Evolutionary conservation across 495 filamentous ascomycete genomes (phyloP).

Genomic region (Talaromyces adpressus): DNA sequence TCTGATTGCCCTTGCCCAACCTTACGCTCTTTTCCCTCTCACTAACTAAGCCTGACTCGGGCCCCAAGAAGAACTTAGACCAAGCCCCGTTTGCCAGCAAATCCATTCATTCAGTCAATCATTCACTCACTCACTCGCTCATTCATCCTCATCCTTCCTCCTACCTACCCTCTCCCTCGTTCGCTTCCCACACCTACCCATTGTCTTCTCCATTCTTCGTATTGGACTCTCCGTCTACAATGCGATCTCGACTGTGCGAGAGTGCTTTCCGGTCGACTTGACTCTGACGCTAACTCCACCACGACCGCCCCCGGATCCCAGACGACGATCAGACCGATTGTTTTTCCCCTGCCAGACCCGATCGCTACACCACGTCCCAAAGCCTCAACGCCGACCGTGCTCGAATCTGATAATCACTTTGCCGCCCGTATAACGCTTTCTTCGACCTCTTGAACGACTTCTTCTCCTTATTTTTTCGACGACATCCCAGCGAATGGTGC

Average conservation of each 20-base stretch:
- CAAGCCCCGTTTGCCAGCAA: neutral
- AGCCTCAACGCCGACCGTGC: neutral
- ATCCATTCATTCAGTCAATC: neutral
- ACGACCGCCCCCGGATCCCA: neutral
- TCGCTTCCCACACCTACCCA: conserved; percentile 1
- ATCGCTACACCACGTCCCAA: neutral
- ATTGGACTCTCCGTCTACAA: neutral
- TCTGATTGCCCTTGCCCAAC: conserved; percentile 1
- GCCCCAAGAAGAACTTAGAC: neutral
- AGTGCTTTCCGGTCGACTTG: neutral
- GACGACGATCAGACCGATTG: neutral
- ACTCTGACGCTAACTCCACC: conserved; percentile 3
- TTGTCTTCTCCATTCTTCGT: conserved; percentile 9
- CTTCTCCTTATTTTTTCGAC: neutral
- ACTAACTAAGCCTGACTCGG: conserved; percentile 2
- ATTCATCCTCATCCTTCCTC: conserved; percentile 6
- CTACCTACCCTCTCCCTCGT: neutral
- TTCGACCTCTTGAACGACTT: neutral
- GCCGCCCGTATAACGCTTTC: neutral
- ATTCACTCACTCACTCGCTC: conserved; percentile 9
- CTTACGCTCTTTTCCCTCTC: neutral
- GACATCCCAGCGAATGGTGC: conserved; percentile 29
- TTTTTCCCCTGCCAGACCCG: neutral
- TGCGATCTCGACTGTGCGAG: neutral
- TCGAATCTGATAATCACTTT: neutral